Evolutionary conservation across 1,139 yeast species (phyloP).

Genomic region (Magnusiomyces clavatus): DNA sequence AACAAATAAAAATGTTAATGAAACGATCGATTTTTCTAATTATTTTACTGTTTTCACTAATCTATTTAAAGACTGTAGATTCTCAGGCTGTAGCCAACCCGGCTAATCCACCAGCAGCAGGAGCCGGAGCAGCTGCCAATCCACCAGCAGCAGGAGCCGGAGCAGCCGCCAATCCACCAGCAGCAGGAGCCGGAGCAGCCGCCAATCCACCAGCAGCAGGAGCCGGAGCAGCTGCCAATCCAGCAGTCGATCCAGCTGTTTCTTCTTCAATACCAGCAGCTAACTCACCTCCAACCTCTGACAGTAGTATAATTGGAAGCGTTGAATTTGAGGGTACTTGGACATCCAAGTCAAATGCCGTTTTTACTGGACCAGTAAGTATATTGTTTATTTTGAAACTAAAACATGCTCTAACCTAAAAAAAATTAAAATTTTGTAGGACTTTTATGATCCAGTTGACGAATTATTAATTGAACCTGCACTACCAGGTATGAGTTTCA

Average conservation of each 20-base stretch:
- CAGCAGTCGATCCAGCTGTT: not conserved
- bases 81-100: not conserved
- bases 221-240: not conserved
- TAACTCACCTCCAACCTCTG: conserved; percentile 4
- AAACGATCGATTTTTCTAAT: no score
- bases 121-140: not conserved
- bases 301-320: conserved; percentile 1
- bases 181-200: not conserved
- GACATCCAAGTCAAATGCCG: conserved; percentile 89
- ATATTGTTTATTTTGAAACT: not conserved
- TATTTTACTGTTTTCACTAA: no score
- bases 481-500: conserved; percentile 85
- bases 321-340: conserved; percentile 66
- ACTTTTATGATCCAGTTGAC: conserved; percentile 91
- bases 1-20: no score
- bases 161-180: conserved; percentile 1
- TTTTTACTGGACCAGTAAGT: conserved; percentile 78
- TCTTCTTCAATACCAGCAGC: conserved; percentile 1
- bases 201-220: conserved; percentile 15
- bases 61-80: no score
- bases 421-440: conserved; percentile 27
- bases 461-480: conserved; percentile 92
- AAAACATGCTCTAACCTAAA: not conserved
- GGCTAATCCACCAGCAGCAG: not conserved
- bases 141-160: conserved; percentile 8